Percentiles rank a stretch among this genome's conserved stretches.
These are phyloP conservation scores for Chlorella sp. DNA, from an alignment of 139 green algal genomes.

Conservation along the genomic window DNA sequence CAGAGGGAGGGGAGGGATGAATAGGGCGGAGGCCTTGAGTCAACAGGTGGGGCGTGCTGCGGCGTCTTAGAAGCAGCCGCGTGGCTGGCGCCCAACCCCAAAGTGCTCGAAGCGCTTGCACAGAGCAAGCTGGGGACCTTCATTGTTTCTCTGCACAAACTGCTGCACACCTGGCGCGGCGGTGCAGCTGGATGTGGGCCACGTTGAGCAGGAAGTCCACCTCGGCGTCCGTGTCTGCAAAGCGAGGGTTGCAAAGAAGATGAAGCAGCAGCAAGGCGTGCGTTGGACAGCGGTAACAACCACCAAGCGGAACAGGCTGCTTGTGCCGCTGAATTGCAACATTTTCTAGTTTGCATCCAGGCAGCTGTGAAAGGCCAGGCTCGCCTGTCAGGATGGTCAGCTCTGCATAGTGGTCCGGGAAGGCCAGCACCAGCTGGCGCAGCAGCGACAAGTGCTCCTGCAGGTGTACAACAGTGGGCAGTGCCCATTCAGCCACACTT, in stretches of 20 bases:
- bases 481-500: too few species aligned
- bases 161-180: conserved; percentile 45
- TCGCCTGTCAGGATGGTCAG: conserved; percentile 53
- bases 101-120: background rate
- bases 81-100: background rate
- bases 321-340: too few species aligned
- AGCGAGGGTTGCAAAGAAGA: background rate
- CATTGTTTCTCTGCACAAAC: background rate
- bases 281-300: background rate
- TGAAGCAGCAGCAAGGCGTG: background rate
- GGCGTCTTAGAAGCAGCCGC: background rate
- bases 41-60: background rate
- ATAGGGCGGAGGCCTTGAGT: background rate
- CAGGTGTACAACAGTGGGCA: background rate
- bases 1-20: background rate
- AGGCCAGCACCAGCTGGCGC: conserved; percentile 48
- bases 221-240: conserved; percentile 64
- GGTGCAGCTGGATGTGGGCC: conserved; percentile 86
- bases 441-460: conserved; percentile 81
- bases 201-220: conserved; percentile 84
- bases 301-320: background rate
- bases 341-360: too few species aligned
- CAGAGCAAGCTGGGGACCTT: background rate
- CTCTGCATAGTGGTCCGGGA: conserved; percentile 62
- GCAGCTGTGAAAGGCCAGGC: background rate